These are phyloP conservation scores for Bacterosira constricta DNA, from an alignment of 108 stramenopile genomes.

Conservation along the genomic window DNA sequence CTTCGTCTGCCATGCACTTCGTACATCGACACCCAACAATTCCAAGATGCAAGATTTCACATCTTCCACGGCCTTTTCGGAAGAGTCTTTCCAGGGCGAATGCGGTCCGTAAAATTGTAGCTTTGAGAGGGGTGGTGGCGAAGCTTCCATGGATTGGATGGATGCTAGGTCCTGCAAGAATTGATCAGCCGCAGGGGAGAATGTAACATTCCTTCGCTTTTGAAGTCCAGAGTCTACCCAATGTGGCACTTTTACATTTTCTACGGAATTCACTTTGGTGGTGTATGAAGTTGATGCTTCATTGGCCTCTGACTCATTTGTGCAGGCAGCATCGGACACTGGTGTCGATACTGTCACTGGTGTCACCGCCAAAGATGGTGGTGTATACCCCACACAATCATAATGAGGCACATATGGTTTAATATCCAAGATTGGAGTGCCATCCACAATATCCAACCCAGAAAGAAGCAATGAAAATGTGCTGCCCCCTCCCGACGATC, in stretches of 20 bases:
- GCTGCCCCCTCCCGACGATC: background rate
- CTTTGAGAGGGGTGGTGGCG: constrained; percentile 24
- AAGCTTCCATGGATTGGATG: too few relatives aligned
- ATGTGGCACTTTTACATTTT: constrained; percentile 49
- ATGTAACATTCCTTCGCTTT: constrained; percentile 57
- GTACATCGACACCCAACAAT: constrained; percentile 81
- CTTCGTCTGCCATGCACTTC: constrained; percentile 77
- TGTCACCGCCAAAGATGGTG: too few relatives aligned
- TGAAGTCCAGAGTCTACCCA: constrained; percentile 79
- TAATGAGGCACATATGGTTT: constrained; percentile 92
- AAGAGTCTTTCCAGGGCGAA: constrained; percentile 44
- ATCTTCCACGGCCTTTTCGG: constrained; percentile 37
- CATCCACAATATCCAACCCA: constrained; percentile 92
- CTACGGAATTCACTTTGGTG: background rate
- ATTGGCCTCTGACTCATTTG: background rate
- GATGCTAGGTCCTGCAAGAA: constrained; percentile 39
- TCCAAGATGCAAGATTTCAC: constrained; percentile 59
- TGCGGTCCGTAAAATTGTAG: constrained; percentile 78
- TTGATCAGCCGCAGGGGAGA: constrained; percentile 48
- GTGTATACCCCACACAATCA: constrained; percentile 64
- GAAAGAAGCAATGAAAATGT: constrained; percentile 63
- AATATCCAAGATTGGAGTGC: constrained; percentile 93
- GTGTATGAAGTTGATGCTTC: background rate
- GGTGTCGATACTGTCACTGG: too few relatives aligned
- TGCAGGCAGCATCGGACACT: background rate